Conservation (phyloP, 2,329 filamentous ascomycete genomes). For the Penicillium sp. region DNA sequence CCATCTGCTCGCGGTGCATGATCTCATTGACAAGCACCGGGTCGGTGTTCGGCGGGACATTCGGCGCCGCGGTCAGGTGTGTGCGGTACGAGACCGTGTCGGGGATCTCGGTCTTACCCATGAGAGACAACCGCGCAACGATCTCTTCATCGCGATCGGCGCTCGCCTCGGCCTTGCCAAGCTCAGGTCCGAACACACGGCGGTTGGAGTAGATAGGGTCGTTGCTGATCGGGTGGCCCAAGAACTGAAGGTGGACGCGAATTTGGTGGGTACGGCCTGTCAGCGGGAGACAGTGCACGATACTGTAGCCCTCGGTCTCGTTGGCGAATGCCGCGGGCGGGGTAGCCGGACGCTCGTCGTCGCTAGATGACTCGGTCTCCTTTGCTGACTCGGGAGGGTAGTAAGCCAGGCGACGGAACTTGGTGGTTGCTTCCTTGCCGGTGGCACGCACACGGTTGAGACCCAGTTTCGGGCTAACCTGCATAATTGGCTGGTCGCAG, state of each 20-base stretch:
- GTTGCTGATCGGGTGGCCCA: conserved; percentile 93
- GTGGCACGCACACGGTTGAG: conserved; percentile 92
- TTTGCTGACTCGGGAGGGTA: conserved; percentile 58
- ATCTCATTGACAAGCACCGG: conserved; percentile 39
- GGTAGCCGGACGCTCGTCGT: conserved; percentile 25
- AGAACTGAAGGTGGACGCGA: conserved; percentile 87
- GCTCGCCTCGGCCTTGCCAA: conserved; percentile 67
- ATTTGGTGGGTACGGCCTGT: conserved; percentile 95
- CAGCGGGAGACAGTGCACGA: conserved; percentile 88
- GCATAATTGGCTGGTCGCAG: conserved; percentile 89
- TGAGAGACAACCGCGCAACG: conserved; percentile 75
- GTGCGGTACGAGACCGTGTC: conserved; percentile 84
- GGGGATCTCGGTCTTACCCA: conserved; percentile 92
- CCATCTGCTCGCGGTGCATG: conserved; percentile 57
- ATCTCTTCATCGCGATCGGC: conserved; percentile 83
- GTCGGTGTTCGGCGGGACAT: conserved; percentile 37
- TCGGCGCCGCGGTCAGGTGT: conserved; percentile 40
- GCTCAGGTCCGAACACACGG: conserved; percentile 78
- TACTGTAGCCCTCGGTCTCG: conserved; percentile 73
- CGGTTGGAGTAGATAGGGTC: conserved; percentile 97
- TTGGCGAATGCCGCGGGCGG: conserved; percentile 38
- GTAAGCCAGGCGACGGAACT: conserved; percentile 91
- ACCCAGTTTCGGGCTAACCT: conserved; percentile 91
- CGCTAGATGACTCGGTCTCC: conserved; percentile 23
- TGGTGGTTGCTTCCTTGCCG: conserved; percentile 83